Evolutionary conservation across 1,284 basidiomycete species (phyloP), one percentile per base, ranked within the genome.

Genomic region (Rhodotorula sp.): DNA sequence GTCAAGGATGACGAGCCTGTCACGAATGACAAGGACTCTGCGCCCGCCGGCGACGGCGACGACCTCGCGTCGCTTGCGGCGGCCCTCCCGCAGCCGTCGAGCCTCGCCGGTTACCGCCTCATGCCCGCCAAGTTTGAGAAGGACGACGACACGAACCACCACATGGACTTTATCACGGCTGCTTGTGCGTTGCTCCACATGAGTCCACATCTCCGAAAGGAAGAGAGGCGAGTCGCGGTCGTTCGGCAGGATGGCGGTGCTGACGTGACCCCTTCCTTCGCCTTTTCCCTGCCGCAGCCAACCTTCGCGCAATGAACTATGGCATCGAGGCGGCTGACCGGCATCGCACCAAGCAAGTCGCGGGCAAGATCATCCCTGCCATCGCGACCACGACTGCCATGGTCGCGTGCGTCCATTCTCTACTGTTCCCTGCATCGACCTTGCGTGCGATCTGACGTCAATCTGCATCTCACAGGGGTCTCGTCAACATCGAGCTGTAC

Each of bases 111-210:
- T 46, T 98, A 96, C 85, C 91, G 96, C 71, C 86, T 99, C 68
- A 91, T 87, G 70, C 93, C 97, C 7, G 93, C 96, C 67, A 95
- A 98, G 80, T 99, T 99, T 80, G 97, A 99, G 85, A 99, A 99
- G 85, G 97, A 99, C 81, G 96, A 99, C 80, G 97, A 99, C 81
- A 88, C 89, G 55, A 99, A 99, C 84, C 88, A 92, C 83, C 97
- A 99, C 83, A 98, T 99, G 81, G 97, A 97, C 84, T 99, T 99
- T 82, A 97, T 99, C 83, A 97, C 95, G 50, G 92, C 97, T 10
- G 92, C 97, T 5, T 97, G 64, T 66, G 25, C 49, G 64, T 59
- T 25, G 10, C 41, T 34, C 41, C 7, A 17, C 41, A 34, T 5
- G 34, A 34, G 34, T 34, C 34, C 34, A 3, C 34, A 34, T 5